These are phyloP conservation scores for Pseudozyma sp. DNA, from an alignment of 1,284 basidiomycete species.

Conservation along the genomic window DNA sequence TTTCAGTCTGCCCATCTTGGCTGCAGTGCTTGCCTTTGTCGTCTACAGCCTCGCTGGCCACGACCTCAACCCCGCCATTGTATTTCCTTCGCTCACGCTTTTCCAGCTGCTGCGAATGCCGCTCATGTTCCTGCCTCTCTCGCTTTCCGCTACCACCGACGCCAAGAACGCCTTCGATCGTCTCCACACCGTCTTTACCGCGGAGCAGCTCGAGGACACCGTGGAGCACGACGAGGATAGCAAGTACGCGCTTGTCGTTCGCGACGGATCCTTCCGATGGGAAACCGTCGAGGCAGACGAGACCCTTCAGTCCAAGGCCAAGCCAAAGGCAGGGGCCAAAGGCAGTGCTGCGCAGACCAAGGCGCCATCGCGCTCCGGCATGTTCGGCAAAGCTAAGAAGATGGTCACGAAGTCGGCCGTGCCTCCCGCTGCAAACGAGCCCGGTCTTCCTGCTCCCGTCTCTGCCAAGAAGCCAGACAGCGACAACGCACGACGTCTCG, in stretches of 20 bases:
- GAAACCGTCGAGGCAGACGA: conserved; percentile 52
- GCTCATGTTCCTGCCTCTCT: conserved; percentile 75
- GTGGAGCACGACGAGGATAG: conserved; percentile 76
- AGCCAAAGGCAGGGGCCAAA: conserved; percentile 21
- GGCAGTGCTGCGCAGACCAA: conserved; percentile 7
- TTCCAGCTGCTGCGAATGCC: conserved; percentile 76
- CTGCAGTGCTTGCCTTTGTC: conserved; percentile 86
- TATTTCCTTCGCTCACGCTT: conserved; percentile 66
- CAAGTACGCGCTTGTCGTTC: conserved; percentile 45
- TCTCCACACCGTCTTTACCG: conserved; percentile 73
- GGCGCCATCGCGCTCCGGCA: conserved; percentile 10
- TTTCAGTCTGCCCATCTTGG: conserved; percentile 80
- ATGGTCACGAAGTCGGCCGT: conserved; percentile 21
- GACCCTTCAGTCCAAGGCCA: conserved; percentile 25
- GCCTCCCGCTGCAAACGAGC: conserved; percentile 30
- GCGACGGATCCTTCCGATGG: conserved; percentile 55
- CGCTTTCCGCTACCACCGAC: conserved; percentile 63
- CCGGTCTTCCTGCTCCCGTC: conserved; percentile 30
- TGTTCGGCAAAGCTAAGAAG: conserved; percentile 43
- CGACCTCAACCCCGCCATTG: conserved; percentile 74
- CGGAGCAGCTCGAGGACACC: conserved; percentile 75
- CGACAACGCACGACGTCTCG: conserved; percentile 28
- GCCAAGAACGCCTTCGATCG: conserved; percentile 63
- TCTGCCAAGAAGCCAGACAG: conserved; percentile 24
- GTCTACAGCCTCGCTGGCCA: conserved; percentile 81